Evolutionary conservation across 768 basidiomycete species (phyloP).

Genomic region (Lactarius vividus): DNA sequence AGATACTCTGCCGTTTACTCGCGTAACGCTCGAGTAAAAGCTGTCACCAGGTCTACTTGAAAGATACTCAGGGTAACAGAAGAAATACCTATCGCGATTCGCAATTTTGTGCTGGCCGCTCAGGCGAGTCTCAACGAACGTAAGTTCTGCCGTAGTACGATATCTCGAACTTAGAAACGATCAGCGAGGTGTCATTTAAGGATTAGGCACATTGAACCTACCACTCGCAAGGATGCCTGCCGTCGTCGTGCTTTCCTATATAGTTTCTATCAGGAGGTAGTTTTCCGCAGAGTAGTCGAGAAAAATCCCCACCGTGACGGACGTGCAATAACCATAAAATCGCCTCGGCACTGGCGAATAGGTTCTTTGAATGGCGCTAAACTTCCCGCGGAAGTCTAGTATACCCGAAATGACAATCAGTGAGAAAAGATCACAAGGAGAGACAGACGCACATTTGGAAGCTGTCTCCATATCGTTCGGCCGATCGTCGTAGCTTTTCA

Average conservation of each 20-base stretch:
- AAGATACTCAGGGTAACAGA: not conserved
- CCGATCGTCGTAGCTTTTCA: conserved; percentile 67
- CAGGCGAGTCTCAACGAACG: conserved; percentile 25
- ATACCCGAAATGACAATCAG: not conserved
- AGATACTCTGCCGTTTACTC: not conserved
- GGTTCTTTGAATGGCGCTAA: conserved; percentile 72
- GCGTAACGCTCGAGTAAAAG: not conserved
- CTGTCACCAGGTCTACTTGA: not conserved
- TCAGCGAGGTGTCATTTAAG: conserved; percentile 13
- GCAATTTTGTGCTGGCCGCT: not conserved
- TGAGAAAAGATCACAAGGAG: not conserved
- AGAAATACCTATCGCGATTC: not conserved
- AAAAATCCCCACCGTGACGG: conserved; percentile 54
- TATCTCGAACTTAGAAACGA: conserved; percentile 25
- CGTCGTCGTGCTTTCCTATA: conserved; percentile 65
- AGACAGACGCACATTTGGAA: conserved; percentile 53
- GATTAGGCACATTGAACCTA: conserved; percentile 35
- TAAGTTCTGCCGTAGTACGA: conserved; percentile 27
- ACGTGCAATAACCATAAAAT: conserved; percentile 76
- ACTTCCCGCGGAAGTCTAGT: conserved; percentile 65
- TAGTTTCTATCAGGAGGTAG: not conserved
- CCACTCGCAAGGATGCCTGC: conserved; percentile 76
- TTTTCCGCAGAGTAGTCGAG: not conserved
- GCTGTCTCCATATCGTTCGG: conserved; percentile 68
- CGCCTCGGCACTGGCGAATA: conserved; percentile 71